Conservation (phyloP, 2,329 filamentous ascomycete species). For the Chaetomium olivaceum region DNA sequence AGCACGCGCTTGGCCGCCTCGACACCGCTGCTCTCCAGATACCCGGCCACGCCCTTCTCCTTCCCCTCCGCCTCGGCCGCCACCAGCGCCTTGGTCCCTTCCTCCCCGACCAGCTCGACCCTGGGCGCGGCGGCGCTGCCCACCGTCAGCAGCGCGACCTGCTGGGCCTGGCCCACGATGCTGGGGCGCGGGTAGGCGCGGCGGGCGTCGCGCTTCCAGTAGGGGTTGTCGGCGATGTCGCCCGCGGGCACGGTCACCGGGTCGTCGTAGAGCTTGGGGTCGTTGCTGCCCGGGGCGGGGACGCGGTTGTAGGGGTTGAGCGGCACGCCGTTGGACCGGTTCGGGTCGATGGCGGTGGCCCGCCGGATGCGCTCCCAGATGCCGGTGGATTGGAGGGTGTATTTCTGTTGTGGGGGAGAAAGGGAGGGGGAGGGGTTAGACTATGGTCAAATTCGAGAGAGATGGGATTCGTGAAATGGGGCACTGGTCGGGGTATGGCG, state of each 20-base stretch:
- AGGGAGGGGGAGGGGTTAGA: background rate
- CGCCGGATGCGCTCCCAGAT: constrained; percentile 84
- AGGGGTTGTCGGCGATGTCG: constrained; percentile 87
- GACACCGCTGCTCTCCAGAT: constrained; percentile 62
- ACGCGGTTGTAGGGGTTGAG: constrained; percentile 91
- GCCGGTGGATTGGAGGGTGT: constrained; percentile 86
- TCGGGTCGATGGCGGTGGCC: constrained; percentile 76
- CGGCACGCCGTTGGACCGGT: constrained; percentile 87
- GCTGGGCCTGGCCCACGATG: constrained; percentile 79
- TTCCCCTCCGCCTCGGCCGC: constrained; percentile 73
- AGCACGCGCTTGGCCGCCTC: constrained; percentile 60
- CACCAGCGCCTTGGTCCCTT: constrained; percentile 65
- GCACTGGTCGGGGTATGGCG: constrained; percentile 1
- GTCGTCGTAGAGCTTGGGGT: constrained; percentile 74
- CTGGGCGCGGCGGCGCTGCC: constrained; percentile 81
- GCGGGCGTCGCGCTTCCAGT: constrained; percentile 92
- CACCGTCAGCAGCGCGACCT: constrained; percentile 79
- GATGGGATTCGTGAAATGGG: background rate
- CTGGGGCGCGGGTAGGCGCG: constrained; percentile 79
- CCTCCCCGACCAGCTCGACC: constrained; percentile 73
- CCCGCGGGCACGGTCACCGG: constrained; percentile 80
- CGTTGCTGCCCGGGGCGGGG: constrained; percentile 73
- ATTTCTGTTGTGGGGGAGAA: constrained; percentile 67
- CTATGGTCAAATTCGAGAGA: background rate
- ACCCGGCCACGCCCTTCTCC: constrained; percentile 66